Percentiles rank a stretch among this genome's conserved stretches.
Evolutionary conservation across 345 rosid genomes (phyloP).

Genomic region (Raphanus raphanistrum): DNA sequence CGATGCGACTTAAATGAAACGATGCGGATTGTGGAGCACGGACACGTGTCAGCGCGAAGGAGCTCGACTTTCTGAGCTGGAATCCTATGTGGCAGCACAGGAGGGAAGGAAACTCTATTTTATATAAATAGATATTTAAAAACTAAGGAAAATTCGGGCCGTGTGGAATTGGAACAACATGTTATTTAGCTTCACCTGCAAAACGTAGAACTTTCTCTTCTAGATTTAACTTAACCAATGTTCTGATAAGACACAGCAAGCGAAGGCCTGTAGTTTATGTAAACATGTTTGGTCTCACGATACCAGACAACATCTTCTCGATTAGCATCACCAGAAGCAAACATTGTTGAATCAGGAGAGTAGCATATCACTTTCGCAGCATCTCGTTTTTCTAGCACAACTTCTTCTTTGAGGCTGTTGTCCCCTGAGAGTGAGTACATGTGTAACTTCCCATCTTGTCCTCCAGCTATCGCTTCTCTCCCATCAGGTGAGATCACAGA

Average conservation of each 20-base stretch:
- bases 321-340: too few species aligned
- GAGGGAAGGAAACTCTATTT: too few species aligned
- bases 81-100: too few species aligned
- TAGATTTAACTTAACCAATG: background rate
- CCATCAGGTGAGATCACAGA: constrained; percentile 65
- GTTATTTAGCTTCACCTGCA: constrained; percentile 72
- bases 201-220: background rate
- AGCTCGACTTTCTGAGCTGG: too few species aligned
- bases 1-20: too few species aligned
- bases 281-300: too few species aligned
- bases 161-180: constrained; percentile 39
- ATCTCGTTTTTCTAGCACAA: constrained; percentile 66
- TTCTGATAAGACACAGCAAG: constrained; percentile 47
- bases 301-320: too few species aligned
- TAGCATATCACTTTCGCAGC: constrained; percentile 60
- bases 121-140: too few species aligned
- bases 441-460: constrained; percentile 70
- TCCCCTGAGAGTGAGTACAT: constrained; percentile 57
- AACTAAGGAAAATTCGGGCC: too few species aligned
- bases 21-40: too few species aligned
- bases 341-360: constrained; percentile 71
- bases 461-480: constrained; percentile 65
- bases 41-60: too few species aligned
- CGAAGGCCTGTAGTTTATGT: constrained; percentile 35
- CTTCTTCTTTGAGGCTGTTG: constrained; percentile 53